Evolutionary conservation across 2,329 filamentous ascomycete species (phyloP), one percentile per base, ranked within the genome.

Genomic region (Sporothrix phasma): DNA sequence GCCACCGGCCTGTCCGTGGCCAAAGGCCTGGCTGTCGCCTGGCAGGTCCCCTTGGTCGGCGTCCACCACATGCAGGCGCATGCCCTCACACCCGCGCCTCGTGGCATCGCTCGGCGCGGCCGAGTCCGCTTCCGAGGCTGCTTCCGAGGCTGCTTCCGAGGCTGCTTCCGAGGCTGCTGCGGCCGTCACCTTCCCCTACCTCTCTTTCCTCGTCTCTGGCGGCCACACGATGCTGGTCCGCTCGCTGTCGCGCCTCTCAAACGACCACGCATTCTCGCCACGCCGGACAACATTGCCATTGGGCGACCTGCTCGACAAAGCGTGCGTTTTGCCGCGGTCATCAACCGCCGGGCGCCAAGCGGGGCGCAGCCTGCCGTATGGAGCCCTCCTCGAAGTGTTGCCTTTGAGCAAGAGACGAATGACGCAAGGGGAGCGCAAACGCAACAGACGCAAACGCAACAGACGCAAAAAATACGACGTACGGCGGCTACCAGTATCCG

Each of bases 51-150:
- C 3, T 78, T 97, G 37, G 74, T 97, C 1, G 94, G 86, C 0
- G 89, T 97, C 0, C 89, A 99, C 74, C 94, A 99, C 75, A 97
- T 99, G 94, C 92, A 97, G 74, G 94, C 92, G 11, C 94, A 99
- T 75, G 88, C 94, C 19, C 77, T 99, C 67, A 97, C 94, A 19
- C 89, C n/a, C 93, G 17, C 82, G 91, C 10, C 82, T 99, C 47
- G 86, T 88, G 3, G 76, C 79, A 37, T 88, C 89, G 17, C 54
- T 5, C 11, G 31, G 6, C 24, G 58, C 15, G 37, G n/a, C 51
- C n/a, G n/a, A n/a, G n/a, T n/a, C n/a, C n/a, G n/a, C n/a, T n/a
- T n/a, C n/a, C n/a, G n/a, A n/a, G n/a, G n/a, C n/a, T n/a, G n/a
- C n/a, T n/a, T n/a, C n/a, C n/a, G n/a, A n/a, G n/a, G n/a, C n/a